phyloP scores from a whole-genome alignment of 331 rosid species.

The Acacia pycnantha region DNA sequence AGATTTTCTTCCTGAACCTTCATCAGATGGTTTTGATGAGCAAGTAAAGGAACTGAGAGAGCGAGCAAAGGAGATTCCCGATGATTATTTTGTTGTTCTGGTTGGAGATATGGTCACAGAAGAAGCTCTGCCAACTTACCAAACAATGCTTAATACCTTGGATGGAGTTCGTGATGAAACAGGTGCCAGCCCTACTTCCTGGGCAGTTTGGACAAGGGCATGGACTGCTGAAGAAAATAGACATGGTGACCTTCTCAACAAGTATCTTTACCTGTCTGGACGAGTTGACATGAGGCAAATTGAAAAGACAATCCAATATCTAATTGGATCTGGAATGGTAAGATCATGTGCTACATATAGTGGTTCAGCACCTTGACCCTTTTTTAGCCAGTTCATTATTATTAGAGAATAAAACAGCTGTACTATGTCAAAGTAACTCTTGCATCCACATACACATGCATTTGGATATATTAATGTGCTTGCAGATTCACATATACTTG shows the following conservation, averaged over 20 bases:
- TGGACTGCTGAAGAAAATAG: slow-evolving; percentile 91
- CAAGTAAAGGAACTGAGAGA: slow-evolving; percentile 65
- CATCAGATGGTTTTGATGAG: slow-evolving; percentile 66
- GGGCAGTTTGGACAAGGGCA: slow-evolving; percentile 87
- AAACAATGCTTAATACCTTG: slow-evolving; percentile 77
- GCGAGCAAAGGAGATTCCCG: slow-evolving; percentile 76
- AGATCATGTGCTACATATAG: slow-evolving; percentile 23
- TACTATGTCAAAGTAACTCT: not conserved
- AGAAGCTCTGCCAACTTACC: slow-evolving; percentile 86
- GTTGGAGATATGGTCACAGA: slow-evolving; percentile 87
- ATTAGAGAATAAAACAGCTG: slow-evolving; percentile 2
- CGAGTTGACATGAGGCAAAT: slow-evolving; percentile 82
- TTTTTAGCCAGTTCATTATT: slow-evolving; percentile 4
- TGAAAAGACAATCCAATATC: slow-evolving; percentile 79
- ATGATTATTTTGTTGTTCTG: slow-evolving; percentile 75
- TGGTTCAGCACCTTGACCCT: not conserved
- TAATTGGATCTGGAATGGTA: slow-evolving; percentile 84
- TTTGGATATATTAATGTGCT: not conserved
- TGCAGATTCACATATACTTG: not conserved
- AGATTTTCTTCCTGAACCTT: slow-evolving; percentile 68
- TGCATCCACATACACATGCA: not conserved
- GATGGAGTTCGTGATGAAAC: slow-evolving; percentile 90
- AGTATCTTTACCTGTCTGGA: slow-evolving; percentile 72
- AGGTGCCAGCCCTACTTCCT: slow-evolving; percentile 76
- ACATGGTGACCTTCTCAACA: slow-evolving; percentile 83